A percentile compares a stretch with the other conserved stretches of the same genome.
Evolutionary conservation across 2,329 filamentous ascomycete genomes (phyloP).

Genomic region (Trichophyton equinum): DNA sequence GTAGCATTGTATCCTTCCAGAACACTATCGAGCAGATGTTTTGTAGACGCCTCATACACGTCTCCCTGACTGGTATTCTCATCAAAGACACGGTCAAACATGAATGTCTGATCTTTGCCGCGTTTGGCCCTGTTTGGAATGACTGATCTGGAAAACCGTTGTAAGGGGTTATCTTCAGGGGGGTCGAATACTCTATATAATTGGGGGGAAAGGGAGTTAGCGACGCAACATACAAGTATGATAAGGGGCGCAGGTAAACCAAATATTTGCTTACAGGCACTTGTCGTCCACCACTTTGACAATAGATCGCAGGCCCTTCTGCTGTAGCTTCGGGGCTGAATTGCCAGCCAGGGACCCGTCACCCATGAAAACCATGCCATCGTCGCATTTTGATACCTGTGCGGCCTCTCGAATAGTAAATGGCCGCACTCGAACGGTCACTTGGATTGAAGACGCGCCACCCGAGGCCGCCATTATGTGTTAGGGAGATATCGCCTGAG

Average conservation of each 20-base stretch:
- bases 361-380: slow-evolving; percentile 83
- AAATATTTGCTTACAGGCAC: slow-evolving; percentile 59
- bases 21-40: slow-evolving; percentile 80
- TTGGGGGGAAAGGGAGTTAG: neutral
- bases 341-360: slow-evolving; percentile 86
- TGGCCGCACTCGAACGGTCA: slow-evolving; percentile 49
- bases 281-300: slow-evolving; percentile 95
- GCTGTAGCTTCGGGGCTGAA: slow-evolving; percentile 70
- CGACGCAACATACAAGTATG: slow-evolving; percentile 3
- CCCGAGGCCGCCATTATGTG: slow-evolving; percentile 29
- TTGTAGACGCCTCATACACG: slow-evolving; percentile 89
- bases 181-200: slow-evolving; percentile 76
- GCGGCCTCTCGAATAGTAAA: slow-evolving; percentile 86
- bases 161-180: slow-evolving; percentile 84
- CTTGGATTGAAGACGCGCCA: slow-evolving; percentile 39
- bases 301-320: slow-evolving; percentile 77
- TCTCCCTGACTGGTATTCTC: slow-evolving; percentile 85
- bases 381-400: slow-evolving; percentile 64
- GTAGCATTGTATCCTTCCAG: slow-evolving; percentile 97
- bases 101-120: slow-evolving; percentile 95
- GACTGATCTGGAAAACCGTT: slow-evolving; percentile 71
- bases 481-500: neutral
- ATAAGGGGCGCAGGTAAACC: neutral
- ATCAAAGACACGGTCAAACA: slow-evolving; percentile 93
- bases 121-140: slow-evolving; percentile 67